Percentiles rank a stretch among this genome's conserved stretches.
These are phyloP conservation scores for Capronia americana DNA, from an alignment of 2,329 filamentous ascomycete species.

Conservation along the genomic window DNA sequence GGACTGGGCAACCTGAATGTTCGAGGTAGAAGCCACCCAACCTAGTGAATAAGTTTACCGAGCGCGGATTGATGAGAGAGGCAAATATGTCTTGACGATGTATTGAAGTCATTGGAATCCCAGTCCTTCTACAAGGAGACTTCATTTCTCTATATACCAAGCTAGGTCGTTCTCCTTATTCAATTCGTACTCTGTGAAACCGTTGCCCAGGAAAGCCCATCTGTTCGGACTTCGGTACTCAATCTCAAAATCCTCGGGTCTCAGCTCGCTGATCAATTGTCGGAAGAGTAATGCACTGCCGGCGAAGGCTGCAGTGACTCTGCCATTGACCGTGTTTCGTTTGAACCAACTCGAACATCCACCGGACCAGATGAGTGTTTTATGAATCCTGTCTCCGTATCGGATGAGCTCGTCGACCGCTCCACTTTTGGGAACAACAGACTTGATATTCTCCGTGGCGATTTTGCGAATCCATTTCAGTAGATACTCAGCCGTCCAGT, in stretches of 20 bases:
- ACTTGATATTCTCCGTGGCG: conserved; percentile 45
- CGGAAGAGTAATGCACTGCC: conserved; percentile 44
- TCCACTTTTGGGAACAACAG: conserved; percentile 40
- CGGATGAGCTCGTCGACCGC: conserved; percentile 43
- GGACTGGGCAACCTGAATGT: too few relatives aligned
- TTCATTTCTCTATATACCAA: conserved; percentile 8
- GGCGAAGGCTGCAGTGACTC: conserved; percentile 34
- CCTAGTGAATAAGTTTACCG: too few relatives aligned
- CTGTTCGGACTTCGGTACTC: conserved; percentile 25
- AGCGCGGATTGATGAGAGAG: too few relatives aligned
- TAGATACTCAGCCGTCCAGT: conserved; percentile 43
- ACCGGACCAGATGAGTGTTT: conserved; percentile 42
- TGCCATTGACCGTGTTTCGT: conserved; percentile 23
- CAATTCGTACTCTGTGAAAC: conserved; percentile 50
- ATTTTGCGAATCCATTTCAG: conserved; percentile 45
- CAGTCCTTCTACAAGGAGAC: too few relatives aligned
- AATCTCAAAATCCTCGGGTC: conserved; percentile 41
- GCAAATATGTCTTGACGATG: too few relatives aligned
- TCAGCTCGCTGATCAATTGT: conserved; percentile 43
- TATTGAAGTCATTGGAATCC: too few relatives aligned
- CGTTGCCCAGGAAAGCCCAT: conserved; percentile 44
- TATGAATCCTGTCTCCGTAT: conserved; percentile 45
- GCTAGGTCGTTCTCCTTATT: conserved; percentile 4
- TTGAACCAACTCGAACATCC: conserved; percentile 35
- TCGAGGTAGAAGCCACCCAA: too few relatives aligned